Percentiles rank a stretch among this genome's conserved stretches.
Evolutionary conservation across 2,329 filamentous ascomycete species (phyloP).

Genomic region (Aspergillus transmontanensis): DNA sequence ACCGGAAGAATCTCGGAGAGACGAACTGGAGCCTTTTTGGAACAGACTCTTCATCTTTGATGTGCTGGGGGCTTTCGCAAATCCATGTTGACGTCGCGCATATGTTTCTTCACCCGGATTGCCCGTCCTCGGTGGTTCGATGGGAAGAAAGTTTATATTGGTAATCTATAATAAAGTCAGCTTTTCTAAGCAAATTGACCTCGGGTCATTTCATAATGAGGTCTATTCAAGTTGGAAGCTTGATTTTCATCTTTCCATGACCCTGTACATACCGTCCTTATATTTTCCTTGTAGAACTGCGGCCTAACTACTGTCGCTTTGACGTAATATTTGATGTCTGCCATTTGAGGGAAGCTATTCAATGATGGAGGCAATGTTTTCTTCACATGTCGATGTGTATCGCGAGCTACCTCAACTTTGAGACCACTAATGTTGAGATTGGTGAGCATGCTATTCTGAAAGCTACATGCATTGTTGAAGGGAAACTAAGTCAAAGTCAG

Average conservation of each 20-base stretch:
- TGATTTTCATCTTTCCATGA: background rate
- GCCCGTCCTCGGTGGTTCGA: conserved; percentile 78
- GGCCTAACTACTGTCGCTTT: conserved; percentile 95
- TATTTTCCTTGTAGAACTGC: conserved; percentile 87
- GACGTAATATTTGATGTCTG: conserved; percentile 90
- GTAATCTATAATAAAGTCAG: conserved; percentile 34
- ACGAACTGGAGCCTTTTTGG: conserved; percentile 39
- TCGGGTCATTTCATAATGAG: background rate
- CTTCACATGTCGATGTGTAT: conserved; percentile 68
- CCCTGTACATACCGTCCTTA: conserved; percentile 53
- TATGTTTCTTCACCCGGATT: conserved; percentile 76
- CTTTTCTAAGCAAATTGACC: background rate
- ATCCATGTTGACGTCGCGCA: conserved; percentile 71
- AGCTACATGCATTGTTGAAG: conserved; percentile 53
- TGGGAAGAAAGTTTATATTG: conserved; percentile 85
- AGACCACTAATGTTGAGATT: conserved; percentile 50
- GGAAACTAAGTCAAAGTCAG: conserved; percentile 40
- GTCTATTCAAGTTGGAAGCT: background rate
- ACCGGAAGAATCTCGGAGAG: conserved; percentile 31
- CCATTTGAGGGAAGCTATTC: conserved; percentile 81
- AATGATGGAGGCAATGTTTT: conserved; percentile 86
- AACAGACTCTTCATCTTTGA: conserved; percentile 64
- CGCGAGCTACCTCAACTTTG: conserved; percentile 48
- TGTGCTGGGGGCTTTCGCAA: conserved; percentile 42
- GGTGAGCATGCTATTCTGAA: conserved; percentile 48